Evolutionary conservation across 257 asterid genomes (phyloP).

Genomic region (Gentiana straminea): DNA sequence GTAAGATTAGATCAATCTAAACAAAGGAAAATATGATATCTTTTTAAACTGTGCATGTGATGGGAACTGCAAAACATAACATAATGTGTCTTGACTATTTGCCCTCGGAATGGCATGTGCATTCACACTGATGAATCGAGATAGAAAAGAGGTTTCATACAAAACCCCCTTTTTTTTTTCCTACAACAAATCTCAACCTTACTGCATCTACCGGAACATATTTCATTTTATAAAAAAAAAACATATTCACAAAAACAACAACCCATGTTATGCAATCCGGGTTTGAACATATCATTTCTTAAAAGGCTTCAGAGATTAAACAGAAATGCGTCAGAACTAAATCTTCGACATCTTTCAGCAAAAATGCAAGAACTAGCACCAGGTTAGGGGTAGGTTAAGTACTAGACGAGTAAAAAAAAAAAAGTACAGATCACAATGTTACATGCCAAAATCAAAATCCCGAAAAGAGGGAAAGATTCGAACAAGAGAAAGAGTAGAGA

Average conservation of each 20-base stretch:
- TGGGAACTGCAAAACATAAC: constrained; percentile 31
- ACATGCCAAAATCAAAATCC: neutral
- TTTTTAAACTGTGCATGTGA: constrained; percentile 61
- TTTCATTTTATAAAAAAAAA: no score
- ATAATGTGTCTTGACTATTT: constrained; percentile 37
- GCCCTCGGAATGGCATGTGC: constrained; percentile 54
- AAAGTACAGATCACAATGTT: constrained; percentile 19
- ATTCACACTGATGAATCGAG: constrained; percentile 3
- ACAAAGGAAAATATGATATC: constrained; percentile 19
- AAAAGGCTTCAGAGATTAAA: no score
- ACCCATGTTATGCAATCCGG: neutral
- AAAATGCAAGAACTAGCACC: neutral
- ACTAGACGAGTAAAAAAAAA: neutral
- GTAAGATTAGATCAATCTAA: constrained; percentile 17
- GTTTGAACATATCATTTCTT: neutral
- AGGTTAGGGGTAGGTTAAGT: no score
- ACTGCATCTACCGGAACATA: no score
- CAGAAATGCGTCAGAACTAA: no score
- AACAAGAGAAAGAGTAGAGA: no score
- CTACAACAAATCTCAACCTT: no score
- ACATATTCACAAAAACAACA: no score
- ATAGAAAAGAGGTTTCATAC: no score
- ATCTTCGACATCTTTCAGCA: neutral
- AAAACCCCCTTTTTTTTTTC: no score
- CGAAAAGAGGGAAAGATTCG: neutral